phyloP scores from a whole-genome alignment of 176 grass and related monocot species.

The Cymbopogon citratus region DNA sequence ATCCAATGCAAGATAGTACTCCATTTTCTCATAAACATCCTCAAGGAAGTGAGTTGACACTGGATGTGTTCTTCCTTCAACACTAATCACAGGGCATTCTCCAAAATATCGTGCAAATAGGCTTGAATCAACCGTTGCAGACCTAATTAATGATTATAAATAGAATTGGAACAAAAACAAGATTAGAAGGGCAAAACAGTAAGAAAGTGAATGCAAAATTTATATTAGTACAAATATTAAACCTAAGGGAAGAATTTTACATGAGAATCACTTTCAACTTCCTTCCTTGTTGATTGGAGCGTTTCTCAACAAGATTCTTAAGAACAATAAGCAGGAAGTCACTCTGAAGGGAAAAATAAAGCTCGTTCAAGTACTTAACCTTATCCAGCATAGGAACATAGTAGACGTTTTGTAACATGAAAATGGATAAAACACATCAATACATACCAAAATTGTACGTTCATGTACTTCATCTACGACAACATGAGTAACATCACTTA shows the following conservation, averaged over 20 bases:
- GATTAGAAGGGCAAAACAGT: background rate
- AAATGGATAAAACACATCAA: conserved; percentile 15
- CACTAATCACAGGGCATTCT: conserved; percentile 82
- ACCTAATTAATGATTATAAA: conserved; percentile 54
- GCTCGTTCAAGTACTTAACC: conserved; percentile 38
- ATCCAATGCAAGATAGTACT: conserved; percentile 84
- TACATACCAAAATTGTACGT: conserved; percentile 87
- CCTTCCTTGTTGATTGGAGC: conserved; percentile 40
- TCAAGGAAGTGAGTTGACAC: conserved; percentile 87
- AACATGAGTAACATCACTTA: conserved; percentile 89
- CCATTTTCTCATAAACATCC: conserved; percentile 86
- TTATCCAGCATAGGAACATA: conserved; percentile 36
- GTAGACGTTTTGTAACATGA: conserved; percentile 19
- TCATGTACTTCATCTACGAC: conserved; percentile 98
- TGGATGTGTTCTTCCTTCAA: conserved; percentile 95
- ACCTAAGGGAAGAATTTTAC: conserved; percentile 25
- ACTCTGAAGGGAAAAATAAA: conserved; percentile 44
- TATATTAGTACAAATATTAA: background rate
- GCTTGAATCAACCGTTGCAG: conserved; percentile 88
- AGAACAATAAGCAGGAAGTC: conserved; percentile 91
- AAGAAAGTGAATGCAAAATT: conserved; percentile 14
- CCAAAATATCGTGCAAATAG: conserved; percentile 89
- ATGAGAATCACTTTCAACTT: conserved; percentile 99
- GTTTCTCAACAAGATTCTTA: conserved; percentile 79
- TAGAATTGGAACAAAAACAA: conserved; percentile 3